Evolutionary conservation across 768 basidiomycete genomes (phyloP).

Genomic region (Dendrothele bispora): DNA sequence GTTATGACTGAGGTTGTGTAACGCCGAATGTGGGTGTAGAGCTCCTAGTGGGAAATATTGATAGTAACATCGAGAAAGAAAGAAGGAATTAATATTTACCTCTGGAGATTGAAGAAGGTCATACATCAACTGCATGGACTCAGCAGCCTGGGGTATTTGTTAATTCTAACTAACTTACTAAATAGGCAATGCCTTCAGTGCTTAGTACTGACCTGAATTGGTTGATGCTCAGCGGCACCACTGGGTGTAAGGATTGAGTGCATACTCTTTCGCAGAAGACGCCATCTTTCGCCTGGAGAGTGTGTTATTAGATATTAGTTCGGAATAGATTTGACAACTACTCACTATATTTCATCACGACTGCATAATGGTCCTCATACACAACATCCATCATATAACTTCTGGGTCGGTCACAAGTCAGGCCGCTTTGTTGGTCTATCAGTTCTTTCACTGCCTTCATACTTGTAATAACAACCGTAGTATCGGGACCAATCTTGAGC

Average conservation of each 20-base stretch:
- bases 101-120: conserved; percentile 21
- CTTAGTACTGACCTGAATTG: too few species aligned
- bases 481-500: conserved; percentile 19
- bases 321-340: not conserved
- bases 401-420: conserved; percentile 23
- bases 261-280: conserved; percentile 9
- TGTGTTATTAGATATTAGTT: too few species aligned
- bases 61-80: not conserved
- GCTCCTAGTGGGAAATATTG: conserved; percentile 15
- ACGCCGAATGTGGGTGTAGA: conserved; percentile 26
- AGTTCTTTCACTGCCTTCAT: too few species aligned
- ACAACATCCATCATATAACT: conserved; percentile 18
- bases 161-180: too few species aligned
- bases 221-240: conserved; percentile 16
- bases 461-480: conserved; percentile 20
- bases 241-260: too few species aligned
- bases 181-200: too few species aligned
- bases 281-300: conserved; percentile 3
- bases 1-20: conserved; percentile 30
- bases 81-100: conserved; percentile 12
- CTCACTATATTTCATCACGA: conserved; percentile 12
- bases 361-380: conserved; percentile 16
- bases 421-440: too few species aligned
- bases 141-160: conserved; percentile 21
- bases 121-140: too few species aligned